Evolutionary conservation across 805 yeast species (phyloP).

Genomic region (Yarrowia yakushimensis): DNA sequence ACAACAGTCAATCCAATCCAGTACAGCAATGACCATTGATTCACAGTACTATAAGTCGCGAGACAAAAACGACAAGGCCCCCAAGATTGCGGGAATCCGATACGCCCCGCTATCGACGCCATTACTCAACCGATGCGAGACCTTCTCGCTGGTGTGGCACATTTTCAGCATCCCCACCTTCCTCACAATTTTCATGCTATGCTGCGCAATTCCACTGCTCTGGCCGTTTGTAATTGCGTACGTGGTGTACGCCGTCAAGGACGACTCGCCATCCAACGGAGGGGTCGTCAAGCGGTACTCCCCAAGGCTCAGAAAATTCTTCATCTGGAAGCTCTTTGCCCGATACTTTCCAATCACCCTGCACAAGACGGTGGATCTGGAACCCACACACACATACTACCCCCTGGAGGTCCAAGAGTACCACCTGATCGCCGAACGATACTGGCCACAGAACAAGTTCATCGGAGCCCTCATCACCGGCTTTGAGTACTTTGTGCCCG

Average conservation of each 20-base stretch:
- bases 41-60: constrained; percentile 22
- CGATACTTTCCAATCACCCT: constrained; percentile 75
- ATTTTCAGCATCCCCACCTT: constrained; percentile 61
- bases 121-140: constrained; percentile 53
- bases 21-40: not conserved
- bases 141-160: constrained; percentile 69
- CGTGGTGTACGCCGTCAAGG: constrained; percentile 53
- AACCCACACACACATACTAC: constrained; percentile 51
- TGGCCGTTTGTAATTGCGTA: constrained; percentile 73
- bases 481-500: constrained; percentile 17
- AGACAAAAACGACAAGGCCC: not conserved
- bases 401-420: constrained; percentile 17
- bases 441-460: constrained; percentile 13
- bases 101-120: constrained; percentile 27
- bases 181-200: constrained; percentile 45
- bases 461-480: not conserved
- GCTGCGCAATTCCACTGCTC: constrained; percentile 54
- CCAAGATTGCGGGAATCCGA: constrained; percentile 23
- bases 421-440: constrained; percentile 8
- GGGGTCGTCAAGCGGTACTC: constrained; percentile 56
- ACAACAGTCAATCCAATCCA: not conserved
- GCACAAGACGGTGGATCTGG: constrained; percentile 62
- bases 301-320: constrained; percentile 51
- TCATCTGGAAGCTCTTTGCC: constrained; percentile 68
- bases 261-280: constrained; percentile 75